These are phyloP conservation scores for Ganoderma resinaceum DNA, from an alignment of 1,284 basidiomycete species.

Conservation along the genomic window DNA sequence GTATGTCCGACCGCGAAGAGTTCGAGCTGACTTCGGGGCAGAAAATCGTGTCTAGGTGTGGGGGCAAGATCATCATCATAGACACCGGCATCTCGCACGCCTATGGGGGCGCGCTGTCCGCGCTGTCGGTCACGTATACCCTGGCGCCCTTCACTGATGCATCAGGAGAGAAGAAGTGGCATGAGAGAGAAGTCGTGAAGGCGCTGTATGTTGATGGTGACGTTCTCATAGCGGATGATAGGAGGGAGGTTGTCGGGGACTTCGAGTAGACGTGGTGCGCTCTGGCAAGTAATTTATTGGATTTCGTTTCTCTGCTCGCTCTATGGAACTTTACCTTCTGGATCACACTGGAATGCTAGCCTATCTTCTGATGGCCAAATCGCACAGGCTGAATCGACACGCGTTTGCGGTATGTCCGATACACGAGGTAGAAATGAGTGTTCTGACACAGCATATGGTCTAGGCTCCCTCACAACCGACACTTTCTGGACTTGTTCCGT, in stretches of 20 bases:
- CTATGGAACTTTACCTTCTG: conserved; percentile 7
- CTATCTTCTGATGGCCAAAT: background rate
- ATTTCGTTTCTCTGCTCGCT: background rate
- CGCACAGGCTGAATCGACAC: conserved; percentile 5
- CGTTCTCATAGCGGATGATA: conserved; percentile 59
- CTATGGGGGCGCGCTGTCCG: conserved; percentile 90
- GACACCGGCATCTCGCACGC: conserved; percentile 93
- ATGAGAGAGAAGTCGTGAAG: conserved; percentile 80
- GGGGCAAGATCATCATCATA: conserved; percentile 90
- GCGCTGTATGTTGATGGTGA: conserved; percentile 74
- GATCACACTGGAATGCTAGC: background rate
- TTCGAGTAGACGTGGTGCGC: conserved; percentile 36
- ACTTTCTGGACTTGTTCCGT: background rate
- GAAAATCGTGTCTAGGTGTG: conserved; percentile 83
- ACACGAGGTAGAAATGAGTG: background rate
- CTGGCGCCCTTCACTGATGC: conserved; percentile 56
- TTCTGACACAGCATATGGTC: conserved; percentile 4
- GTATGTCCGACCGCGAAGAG: background rate
- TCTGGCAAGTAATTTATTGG: conserved; percentile 27
- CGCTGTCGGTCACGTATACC: conserved; percentile 85
- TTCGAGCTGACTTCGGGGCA: conserved; percentile 35
- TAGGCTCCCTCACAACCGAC: background rate
- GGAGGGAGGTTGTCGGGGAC: conserved; percentile 57
- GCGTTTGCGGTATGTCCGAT: conserved; percentile 17
- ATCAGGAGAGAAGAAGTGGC: conserved; percentile 57